These are phyloP conservation scores for Monascus purpureus DNA, from an alignment of 495 filamentous ascomycete genomes.

Conservation along the genomic window DNA sequence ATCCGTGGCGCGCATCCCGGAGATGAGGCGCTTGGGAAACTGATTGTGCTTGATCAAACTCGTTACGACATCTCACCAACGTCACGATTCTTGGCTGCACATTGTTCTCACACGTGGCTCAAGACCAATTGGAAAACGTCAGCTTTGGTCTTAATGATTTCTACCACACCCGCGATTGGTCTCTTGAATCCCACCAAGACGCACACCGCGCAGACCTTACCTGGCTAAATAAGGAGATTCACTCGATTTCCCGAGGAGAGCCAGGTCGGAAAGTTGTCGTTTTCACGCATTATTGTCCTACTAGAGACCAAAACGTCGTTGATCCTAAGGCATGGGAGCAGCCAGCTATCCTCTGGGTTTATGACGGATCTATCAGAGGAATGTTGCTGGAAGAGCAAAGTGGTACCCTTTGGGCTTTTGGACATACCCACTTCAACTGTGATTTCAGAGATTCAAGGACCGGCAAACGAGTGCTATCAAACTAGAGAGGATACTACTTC, in stretches of 20 bases:
- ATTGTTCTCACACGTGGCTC: constrained; percentile 25
- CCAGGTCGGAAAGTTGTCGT: constrained; percentile 20
- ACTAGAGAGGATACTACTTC: constrained; percentile 20
- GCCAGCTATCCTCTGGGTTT: constrained; percentile 24
- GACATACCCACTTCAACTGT: constrained; percentile 41
- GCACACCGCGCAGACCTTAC: constrained; percentile 20
- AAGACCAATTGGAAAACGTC: constrained; percentile 12
- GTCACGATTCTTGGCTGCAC: constrained; percentile 35
- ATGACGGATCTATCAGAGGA: constrained; percentile 27
- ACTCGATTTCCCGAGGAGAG: constrained; percentile 8
- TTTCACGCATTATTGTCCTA: constrained; percentile 33
- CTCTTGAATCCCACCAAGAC: constrained; percentile 19
- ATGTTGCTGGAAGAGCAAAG: constrained; percentile 23
- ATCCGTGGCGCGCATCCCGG: constrained; percentile 2
- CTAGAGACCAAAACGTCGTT: constrained; percentile 10
- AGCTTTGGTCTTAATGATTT: constrained; percentile 28
- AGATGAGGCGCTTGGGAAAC: constrained; percentile 12
- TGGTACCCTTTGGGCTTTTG: constrained; percentile 37
- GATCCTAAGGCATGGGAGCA: constrained; percentile 22
- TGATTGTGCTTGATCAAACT: constrained; percentile 28
- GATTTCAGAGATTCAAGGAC: constrained; percentile 15
- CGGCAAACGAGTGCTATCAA: constrained; percentile 13
- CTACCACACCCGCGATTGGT: constrained; percentile 24
- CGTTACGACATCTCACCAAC: constrained; percentile 19
- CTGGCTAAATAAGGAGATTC: constrained; percentile 31